Conservation (phyloP, 2,329 filamentous ascomycete species). For the Phialocephala subalpina region DNA sequence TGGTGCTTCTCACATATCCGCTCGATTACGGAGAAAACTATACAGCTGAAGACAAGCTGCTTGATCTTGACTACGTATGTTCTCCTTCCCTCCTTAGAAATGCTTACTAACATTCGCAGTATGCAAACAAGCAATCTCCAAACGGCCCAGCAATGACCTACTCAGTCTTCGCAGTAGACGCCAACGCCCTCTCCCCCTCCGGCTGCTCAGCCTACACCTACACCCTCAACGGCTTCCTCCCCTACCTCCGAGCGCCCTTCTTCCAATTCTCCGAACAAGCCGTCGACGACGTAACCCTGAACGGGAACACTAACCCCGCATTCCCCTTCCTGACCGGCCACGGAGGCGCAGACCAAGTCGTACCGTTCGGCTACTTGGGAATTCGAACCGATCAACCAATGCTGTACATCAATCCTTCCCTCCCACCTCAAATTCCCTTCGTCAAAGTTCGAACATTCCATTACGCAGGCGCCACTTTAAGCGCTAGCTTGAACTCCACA, state of each 20-base stretch:
- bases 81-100: not conserved
- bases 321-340: slow-evolving; percentile 74
- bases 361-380: slow-evolving; percentile 72
- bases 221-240: slow-evolving; percentile 66
- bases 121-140: slow-evolving; percentile 71
- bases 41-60: slow-evolving; percentile 53
- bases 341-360: slow-evolving; percentile 73
- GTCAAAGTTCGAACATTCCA: slow-evolving; percentile 70
- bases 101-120: slow-evolving; percentile 47
- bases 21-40: slow-evolving; percentile 65
- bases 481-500: slow-evolving; percentile 66
- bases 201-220: slow-evolving; percentile 76
- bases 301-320: slow-evolving; percentile 54
- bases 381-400: slow-evolving; percentile 65
- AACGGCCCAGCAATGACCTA: slow-evolving; percentile 79
- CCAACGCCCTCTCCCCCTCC: slow-evolving; percentile 69
- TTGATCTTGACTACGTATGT: slow-evolving; percentile 66
- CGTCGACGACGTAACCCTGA: slow-evolving; percentile 63
- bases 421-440: slow-evolving; percentile 66
- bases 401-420: slow-evolving; percentile 68
- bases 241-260: slow-evolving; percentile 72
- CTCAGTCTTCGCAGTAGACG: slow-evolving; percentile 72
- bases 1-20: slow-evolving; percentile 72
- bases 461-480: slow-evolving; percentile 71
- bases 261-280: slow-evolving; percentile 77